phyloP scores from a whole-genome alignment of 1,284 basidiomycete genomes.

The Schizopora paradoxa region DNA sequence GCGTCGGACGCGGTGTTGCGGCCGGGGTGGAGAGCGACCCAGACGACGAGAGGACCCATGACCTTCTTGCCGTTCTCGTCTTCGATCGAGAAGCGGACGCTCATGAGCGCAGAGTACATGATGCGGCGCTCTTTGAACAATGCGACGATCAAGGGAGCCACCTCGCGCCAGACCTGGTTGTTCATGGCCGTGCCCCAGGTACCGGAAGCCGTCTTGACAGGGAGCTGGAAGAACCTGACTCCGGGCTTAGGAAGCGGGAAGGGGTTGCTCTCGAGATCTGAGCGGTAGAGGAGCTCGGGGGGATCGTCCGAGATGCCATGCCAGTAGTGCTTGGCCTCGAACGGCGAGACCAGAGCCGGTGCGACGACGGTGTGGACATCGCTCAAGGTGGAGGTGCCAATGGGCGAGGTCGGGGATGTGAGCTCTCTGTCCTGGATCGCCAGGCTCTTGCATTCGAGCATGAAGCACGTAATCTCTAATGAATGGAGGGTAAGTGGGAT shows the following conservation, averaged over 20 bases:
- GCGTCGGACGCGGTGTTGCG: conserved; percentile 31
- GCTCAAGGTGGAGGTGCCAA: conserved; percentile 14
- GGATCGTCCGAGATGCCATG: conserved; percentile 33
- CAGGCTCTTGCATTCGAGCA: conserved; percentile 24
- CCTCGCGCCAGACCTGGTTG: conserved; percentile 33
- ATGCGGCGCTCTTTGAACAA: conserved; percentile 29
- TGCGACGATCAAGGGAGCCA: conserved; percentile 33
- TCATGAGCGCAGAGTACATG: conserved; percentile 28
- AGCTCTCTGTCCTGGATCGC: conserved; percentile 1
- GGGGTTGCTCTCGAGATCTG: conserved; percentile 27
- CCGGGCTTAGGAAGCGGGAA: conserved; percentile 30
- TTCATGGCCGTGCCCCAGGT: conserved; percentile 37
- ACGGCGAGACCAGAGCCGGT: conserved; percentile 19
- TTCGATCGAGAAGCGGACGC: conserved; percentile 36
- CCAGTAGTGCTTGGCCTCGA: conserved; percentile 30
- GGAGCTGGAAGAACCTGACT: conserved; percentile 28
- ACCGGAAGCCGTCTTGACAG: conserved; percentile 32
- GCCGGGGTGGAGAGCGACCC: conserved; percentile 32
- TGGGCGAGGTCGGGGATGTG: conserved; percentile 3
- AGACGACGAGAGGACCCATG: conserved; percentile 38
- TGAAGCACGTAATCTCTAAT: conserved; percentile 26
- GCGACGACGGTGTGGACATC: conserved; percentile 19
- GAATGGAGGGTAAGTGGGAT: conserved; percentile 27
- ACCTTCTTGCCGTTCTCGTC: conserved; percentile 28
- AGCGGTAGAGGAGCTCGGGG: conserved; percentile 38